Evolutionary conservation across 1,139 yeast genomes (phyloP).

Genomic region (Taphrina deformans): DNA sequence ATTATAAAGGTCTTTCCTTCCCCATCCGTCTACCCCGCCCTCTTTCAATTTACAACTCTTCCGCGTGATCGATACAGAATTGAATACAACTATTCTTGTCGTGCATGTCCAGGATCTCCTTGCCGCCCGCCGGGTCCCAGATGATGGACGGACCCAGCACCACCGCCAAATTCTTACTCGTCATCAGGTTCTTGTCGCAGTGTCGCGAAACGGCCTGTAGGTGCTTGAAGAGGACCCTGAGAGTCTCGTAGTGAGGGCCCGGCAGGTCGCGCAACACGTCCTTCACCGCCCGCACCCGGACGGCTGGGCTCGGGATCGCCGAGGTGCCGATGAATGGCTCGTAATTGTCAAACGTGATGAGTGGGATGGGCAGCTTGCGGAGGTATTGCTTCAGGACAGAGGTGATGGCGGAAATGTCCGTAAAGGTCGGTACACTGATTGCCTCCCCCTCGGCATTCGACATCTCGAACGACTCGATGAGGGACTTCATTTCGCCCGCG

Average conservation of each 20-base stretch:
- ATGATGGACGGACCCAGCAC: conserved; percentile 95
- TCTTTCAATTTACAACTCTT: conserved; percentile 32
- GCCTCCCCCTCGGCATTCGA: conserved; percentile 20
- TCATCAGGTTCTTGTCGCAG: conserved; percentile 53
- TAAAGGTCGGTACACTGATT: conserved; percentile 44
- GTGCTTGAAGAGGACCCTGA: conserved; percentile 63
- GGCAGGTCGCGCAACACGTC: conserved; percentile 57
- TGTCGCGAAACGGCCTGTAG: conserved; percentile 44
- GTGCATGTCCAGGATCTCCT: conserved; percentile 85
- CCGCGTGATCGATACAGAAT: conserved; percentile 61
- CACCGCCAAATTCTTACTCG: conserved; percentile 74
- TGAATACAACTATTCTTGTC: conserved; percentile 78
- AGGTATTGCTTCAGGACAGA: conserved; percentile 83
- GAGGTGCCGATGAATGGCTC: conserved; percentile 58
- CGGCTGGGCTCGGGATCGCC: conserved; percentile 35
- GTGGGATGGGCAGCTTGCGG: conserved; percentile 79
- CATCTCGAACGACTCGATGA: conserved; percentile 50
- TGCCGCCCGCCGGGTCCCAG: conserved; percentile 75
- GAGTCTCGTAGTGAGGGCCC: conserved; percentile 61
- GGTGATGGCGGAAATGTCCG: conserved; percentile 84
- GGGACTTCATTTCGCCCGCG: conserved; percentile 65
- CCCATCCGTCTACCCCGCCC: too few species aligned
- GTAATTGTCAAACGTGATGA: conserved; percentile 70
- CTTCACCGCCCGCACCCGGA: conserved; percentile 46
- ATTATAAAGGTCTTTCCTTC: neutral